Evolutionary conservation across 2,329 filamentous ascomycete genomes (phyloP).

Genomic region (Dryadomyces quercivorus): DNA sequence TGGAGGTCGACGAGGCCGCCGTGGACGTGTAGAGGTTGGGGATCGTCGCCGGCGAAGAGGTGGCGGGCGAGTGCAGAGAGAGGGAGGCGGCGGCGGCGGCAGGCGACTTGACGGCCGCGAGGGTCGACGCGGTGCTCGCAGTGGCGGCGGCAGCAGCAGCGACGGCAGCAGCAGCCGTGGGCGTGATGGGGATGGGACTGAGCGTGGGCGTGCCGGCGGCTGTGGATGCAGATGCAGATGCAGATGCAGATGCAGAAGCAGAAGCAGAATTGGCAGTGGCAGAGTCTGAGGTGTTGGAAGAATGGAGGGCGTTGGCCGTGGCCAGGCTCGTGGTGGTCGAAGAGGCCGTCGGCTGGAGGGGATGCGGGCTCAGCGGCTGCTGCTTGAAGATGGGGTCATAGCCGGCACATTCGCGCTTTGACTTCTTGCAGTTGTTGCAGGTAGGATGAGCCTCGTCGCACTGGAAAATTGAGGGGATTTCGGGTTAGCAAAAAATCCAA

Average conservation of each 20-base stretch:
- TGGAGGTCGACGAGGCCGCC: not conserved
- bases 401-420: conserved; percentile 73
- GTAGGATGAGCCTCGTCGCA: conserved; percentile 93
- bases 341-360: conserved; percentile 1
- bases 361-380: conserved; percentile 30
- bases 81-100: not conserved
- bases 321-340: conserved; percentile 31
- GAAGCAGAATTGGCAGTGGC: not conserved
- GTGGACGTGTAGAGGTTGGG: conserved; percentile 1
- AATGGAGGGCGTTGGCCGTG: conserved; percentile 50
- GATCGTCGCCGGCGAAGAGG: conserved; percentile 17
- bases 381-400: conserved; percentile 83
- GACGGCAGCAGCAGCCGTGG: not conserved
- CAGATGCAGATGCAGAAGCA: not conserved
- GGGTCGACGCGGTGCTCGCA: not conserved
- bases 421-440: conserved; percentile 84
- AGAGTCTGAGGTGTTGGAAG: not conserved
- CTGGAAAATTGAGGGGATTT: conserved; percentile 29
- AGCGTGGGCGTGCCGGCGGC: not conserved
- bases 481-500: not conserved
- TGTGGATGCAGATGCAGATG: not conserved
- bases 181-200: not conserved
- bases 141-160: not conserved
- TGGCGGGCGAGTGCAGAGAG: conserved; percentile 13
- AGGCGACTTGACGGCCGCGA: conserved; percentile 2